phyloP scores from a whole-genome alignment of 164 flowering plant species.

The Annona cherimola region DNA sequence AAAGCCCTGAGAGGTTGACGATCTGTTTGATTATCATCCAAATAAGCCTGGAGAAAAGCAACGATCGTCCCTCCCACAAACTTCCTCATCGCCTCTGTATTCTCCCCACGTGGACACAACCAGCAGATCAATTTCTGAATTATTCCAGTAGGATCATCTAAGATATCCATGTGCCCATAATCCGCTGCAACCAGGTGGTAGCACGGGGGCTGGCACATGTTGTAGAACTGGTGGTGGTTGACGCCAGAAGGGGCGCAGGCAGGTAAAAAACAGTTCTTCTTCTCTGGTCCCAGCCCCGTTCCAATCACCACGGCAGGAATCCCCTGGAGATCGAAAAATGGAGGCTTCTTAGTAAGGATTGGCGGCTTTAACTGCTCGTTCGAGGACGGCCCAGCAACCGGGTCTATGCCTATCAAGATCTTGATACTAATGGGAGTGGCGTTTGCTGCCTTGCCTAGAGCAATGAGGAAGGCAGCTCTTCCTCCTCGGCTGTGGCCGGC shows the following conservation, averaged over 20 bases:
- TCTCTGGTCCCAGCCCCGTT: slow-evolving; percentile 29
- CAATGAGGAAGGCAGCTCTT: slow-evolving; percentile 42
- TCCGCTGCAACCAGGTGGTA: slow-evolving; percentile 28
- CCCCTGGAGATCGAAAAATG: slow-evolving; percentile 23
- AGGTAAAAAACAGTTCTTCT: background rate
- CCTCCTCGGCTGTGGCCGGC: slow-evolving; percentile 62
- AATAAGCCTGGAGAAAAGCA: slow-evolving; percentile 33
- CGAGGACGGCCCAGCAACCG: slow-evolving; percentile 30
- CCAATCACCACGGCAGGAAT: slow-evolving; percentile 46
- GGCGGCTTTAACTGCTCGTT: slow-evolving; percentile 9
- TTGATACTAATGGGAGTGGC: slow-evolving; percentile 16
- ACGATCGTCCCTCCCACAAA: slow-evolving; percentile 43
- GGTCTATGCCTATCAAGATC: slow-evolving; percentile 46
- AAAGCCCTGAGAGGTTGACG: slow-evolving; percentile 23
- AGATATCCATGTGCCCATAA: slow-evolving; percentile 48
- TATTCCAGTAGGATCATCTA: background rate
- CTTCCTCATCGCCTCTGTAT: slow-evolving; percentile 36
- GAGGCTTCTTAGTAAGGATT: slow-evolving; percentile 25
- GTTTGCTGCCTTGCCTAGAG: slow-evolving; percentile 17
- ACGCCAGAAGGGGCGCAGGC: slow-evolving; percentile 40
- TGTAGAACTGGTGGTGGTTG: slow-evolving; percentile 34
- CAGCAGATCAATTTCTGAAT: background rate
- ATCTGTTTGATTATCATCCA: slow-evolving; percentile 27
- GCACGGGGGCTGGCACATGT: slow-evolving; percentile 19
- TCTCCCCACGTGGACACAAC: slow-evolving; percentile 28